Percentiles rank a stretch among this genome's conserved stretches.
These are phyloP conservation scores for Cylindrotheca closterium DNA, from an alignment of 108 stramenopile species.

Conservation along the genomic window DNA sequence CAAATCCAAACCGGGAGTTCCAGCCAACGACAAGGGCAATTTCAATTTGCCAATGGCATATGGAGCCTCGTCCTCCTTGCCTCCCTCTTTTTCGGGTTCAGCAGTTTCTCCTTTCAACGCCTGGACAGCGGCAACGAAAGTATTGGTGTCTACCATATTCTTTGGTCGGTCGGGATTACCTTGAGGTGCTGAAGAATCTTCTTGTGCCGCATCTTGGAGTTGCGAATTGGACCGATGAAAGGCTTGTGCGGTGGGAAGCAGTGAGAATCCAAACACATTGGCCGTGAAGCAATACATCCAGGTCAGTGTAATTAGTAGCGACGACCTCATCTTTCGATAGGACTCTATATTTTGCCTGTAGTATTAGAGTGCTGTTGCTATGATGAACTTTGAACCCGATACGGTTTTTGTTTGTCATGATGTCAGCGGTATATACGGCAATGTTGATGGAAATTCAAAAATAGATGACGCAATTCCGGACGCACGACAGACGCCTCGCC, in stretches of 20 bases:
- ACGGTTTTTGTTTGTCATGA: too few relatives aligned
- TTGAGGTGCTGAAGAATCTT: not conserved
- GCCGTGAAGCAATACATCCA: not conserved
- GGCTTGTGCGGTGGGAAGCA: not conserved
- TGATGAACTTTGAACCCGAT: too few relatives aligned
- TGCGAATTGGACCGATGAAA: not conserved
- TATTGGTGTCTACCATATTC: not conserved
- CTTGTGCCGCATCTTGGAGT: too few relatives aligned
- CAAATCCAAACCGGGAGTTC: constrained; percentile 11
- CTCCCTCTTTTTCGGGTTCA: not conserved
- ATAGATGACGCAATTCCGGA: too few relatives aligned
- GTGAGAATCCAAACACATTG: not conserved
- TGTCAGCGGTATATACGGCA: not conserved
- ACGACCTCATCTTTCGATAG: not conserved
- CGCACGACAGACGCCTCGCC: too few relatives aligned
- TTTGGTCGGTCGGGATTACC: not conserved
- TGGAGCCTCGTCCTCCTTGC: not conserved
- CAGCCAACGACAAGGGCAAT: not conserved
- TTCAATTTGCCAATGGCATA: not conserved
- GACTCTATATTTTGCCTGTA: too few relatives aligned
- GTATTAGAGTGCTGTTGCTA: too few relatives aligned
- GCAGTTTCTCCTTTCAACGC: not conserved
- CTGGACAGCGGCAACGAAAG: not conserved
- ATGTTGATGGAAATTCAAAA: not conserved
- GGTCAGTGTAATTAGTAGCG: not conserved